Evolutionary conservation across 1,139 yeast genomes (phyloP).

Genomic region (Debaryomycetaceae sp.): DNA sequence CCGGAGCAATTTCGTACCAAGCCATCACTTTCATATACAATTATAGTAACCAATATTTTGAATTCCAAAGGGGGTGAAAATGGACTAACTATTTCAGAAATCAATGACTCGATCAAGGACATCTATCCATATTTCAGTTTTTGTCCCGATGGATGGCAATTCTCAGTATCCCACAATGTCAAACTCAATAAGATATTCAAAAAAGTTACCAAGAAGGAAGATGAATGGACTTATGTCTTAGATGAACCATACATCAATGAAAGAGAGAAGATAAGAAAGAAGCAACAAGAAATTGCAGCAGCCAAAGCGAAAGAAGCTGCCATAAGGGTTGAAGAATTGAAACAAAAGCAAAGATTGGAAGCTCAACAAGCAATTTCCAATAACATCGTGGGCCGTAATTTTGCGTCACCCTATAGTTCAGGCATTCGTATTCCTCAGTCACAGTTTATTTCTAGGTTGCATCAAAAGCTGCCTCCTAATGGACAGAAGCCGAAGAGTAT

Average conservation of each 20-base stretch:
- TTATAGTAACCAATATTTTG: conserved; percentile 74
- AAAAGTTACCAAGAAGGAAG: conserved; percentile 58
- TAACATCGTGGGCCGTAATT: conserved; percentile 24
- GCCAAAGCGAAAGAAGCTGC: conserved; percentile 58
- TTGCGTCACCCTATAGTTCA: conserved; percentile 22
- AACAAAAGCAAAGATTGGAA: conserved; percentile 38
- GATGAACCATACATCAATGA: conserved; percentile 83
- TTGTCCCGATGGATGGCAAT: conserved; percentile 98
- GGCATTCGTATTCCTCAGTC: conserved; percentile 18
- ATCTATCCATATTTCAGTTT: conserved; percentile 87
- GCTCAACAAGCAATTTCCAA: conserved; percentile 25
- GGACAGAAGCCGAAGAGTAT: conserved; percentile 45
- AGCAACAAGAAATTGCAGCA: conserved; percentile 61
- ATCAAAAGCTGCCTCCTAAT: conserved; percentile 14
- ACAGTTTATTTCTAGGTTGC: conserved; percentile 23
- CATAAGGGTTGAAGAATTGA: conserved; percentile 47
- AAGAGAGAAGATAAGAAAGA: conserved; percentile 69
- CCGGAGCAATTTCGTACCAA: conserved; percentile 83
- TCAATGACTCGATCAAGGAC: conserved; percentile 81
- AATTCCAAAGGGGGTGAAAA: conserved; percentile 56
- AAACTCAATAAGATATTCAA: conserved; percentile 82
- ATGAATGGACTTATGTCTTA: conserved; percentile 88
- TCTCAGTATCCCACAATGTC: conserved; percentile 83
- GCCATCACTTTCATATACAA: conserved; percentile 77
- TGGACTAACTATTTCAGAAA: conserved; percentile 82